A percentile compares a stretch with the other conserved stretches of the same genome.
phyloP scores from a whole-genome alignment of 495 filamentous ascomycete species.

The Aspergillus carlsbadensis region DNA sequence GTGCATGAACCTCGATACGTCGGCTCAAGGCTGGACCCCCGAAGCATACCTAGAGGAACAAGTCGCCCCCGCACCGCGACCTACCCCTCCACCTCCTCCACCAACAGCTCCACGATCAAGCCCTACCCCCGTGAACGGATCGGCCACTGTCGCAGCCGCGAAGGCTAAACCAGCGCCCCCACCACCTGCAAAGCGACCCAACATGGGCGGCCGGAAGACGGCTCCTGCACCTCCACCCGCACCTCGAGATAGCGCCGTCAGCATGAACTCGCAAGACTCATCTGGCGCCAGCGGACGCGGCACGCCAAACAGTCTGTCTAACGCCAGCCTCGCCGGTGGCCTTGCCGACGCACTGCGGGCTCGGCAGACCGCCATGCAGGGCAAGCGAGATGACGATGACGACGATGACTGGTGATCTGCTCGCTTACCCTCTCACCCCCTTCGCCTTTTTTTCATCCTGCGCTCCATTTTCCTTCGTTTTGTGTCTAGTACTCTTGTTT shows the following conservation, averaged over 20 bases:
- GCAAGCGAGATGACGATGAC: constrained; percentile 60
- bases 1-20: constrained; percentile 63
- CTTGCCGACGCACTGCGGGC: constrained; percentile 79
- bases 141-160: constrained; percentile 50
- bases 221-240: constrained; percentile 59
- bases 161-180: constrained; percentile 74
- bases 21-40: constrained; percentile 84
- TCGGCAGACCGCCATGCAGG: constrained; percentile 69
- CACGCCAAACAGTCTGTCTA: constrained; percentile 66
- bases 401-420: constrained; percentile 64
- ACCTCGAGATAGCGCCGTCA: constrained; percentile 69
- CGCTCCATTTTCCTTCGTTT: constrained; percentile 9
- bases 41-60: constrained; percentile 87
- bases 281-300: constrained; percentile 64
- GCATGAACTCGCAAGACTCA: constrained; percentile 62
- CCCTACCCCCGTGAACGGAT: constrained; percentile 48
- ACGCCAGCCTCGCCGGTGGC: constrained; percentile 73
- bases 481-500: constrained; percentile 10
- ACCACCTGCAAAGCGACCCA: constrained; percentile 85
- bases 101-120: constrained; percentile 55
- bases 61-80: constrained; percentile 46
- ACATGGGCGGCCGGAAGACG: constrained; percentile 61
- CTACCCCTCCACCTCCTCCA: constrained; percentile 58
- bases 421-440: too few relatives aligned
- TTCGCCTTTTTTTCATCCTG: constrained; percentile 30